Percentiles rank a stretch among this genome's conserved stretches.
Evolutionary conservation across 1,139 yeast genomes (phyloP).

Genomic region (Blastobotrys persicus): DNA sequence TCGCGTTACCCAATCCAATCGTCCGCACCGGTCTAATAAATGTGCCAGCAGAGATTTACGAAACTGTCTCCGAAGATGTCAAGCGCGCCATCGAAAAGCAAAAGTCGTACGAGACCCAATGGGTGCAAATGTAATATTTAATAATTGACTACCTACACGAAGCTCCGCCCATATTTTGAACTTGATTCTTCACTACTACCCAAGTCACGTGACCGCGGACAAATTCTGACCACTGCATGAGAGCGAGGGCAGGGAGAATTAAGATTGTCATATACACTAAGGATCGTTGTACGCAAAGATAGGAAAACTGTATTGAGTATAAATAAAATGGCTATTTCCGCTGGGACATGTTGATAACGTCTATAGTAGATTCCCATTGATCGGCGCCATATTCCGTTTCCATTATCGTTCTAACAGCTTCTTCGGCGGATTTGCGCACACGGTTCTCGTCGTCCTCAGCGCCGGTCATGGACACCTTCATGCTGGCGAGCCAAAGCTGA

Average conservation of each 20-base stretch:
- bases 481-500: slow-evolving; percentile 41
- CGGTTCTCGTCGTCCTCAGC: slow-evolving; percentile 35
- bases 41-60: slow-evolving; percentile 58
- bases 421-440: slow-evolving; percentile 35
- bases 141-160: not conserved
- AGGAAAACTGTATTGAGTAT: not conserved
- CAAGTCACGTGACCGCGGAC: no score
- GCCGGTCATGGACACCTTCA: slow-evolving; percentile 38
- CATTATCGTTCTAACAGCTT: slow-evolving; percentile 31
- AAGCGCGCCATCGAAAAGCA: slow-evolving; percentile 64
- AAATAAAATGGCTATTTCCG: slow-evolving; percentile 1
- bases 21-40: slow-evolving; percentile 62
- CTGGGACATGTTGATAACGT: slow-evolving; percentile 6
- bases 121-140: slow-evolving; percentile 15
- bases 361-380: slow-evolving; percentile 9
- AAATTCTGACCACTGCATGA: no score
- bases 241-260: no score
- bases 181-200: no score
- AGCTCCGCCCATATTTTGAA: no score
- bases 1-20: slow-evolving; percentile 42
- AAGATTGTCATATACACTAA: no score
- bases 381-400: slow-evolving; percentile 24
- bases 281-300: no score
- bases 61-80: slow-evolving; percentile 52
- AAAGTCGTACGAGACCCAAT: slow-evolving; percentile 50